phyloP scores from a whole-genome alignment of 2,329 filamentous ascomycete species.

The Fusarium bulbicola region DNA sequence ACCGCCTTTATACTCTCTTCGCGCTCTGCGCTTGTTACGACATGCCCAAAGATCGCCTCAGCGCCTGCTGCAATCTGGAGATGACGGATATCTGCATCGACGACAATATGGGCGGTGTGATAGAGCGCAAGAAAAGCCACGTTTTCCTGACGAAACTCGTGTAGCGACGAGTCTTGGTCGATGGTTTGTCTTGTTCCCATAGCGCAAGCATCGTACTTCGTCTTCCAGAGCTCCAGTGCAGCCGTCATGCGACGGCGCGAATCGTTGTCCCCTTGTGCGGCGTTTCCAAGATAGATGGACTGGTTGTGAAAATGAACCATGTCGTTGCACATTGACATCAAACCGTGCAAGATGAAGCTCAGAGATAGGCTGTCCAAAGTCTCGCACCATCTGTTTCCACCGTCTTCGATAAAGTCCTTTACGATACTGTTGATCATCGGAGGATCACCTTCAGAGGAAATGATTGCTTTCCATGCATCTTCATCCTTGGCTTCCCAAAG shows the following conservation, averaged over 20 bases:
- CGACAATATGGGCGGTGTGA: neutral
- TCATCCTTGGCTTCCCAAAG: neutral
- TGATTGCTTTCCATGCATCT: neutral
- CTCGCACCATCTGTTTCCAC: neutral
- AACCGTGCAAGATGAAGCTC: accelerated
- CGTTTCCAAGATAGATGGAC: neutral
- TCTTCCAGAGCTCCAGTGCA: neutral
- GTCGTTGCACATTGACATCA: neutral
- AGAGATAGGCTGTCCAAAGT: neutral
- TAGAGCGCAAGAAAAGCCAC: neutral
- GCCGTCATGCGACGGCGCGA: neutral
- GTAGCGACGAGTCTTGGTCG: neutral
- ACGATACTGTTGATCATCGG: neutral
- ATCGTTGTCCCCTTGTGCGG: neutral
- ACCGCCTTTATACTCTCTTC: neutral
- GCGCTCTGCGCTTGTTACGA: neutral
- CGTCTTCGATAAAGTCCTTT: neutral
- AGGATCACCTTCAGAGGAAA: neutral
- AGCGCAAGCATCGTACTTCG: neutral
- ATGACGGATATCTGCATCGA: neutral
- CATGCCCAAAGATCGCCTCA: neutral
- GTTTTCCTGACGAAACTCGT: neutral
- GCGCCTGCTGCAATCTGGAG: neutral
- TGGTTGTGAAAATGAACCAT: neutral
- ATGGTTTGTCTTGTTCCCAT: neutral